Conservation (phyloP, 345 rosid species). For the Hibiscus syriacus region DNA sequence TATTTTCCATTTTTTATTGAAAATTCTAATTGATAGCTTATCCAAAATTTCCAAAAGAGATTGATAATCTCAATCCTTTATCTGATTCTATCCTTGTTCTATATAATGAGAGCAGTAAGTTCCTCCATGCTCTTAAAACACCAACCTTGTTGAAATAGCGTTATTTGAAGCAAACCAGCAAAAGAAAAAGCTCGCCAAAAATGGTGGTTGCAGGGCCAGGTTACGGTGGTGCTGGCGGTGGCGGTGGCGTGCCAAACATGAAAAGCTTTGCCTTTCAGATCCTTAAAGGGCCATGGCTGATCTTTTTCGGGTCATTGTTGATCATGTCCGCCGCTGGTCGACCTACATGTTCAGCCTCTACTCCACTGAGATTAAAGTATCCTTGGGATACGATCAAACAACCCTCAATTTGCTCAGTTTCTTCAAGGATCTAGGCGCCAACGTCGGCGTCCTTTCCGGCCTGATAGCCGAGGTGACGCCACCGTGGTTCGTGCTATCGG, state of each 20-base stretch:
- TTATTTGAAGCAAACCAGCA: not conserved
- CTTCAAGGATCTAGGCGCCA: constrained; percentile 57
- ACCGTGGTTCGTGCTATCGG: constrained; percentile 54
- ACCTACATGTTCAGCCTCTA: constrained; percentile 57
- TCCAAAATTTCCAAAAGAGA: not conserved
- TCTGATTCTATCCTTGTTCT: not conserved
- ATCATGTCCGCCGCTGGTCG: constrained; percentile 57
- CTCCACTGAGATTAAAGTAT: constrained; percentile 28
- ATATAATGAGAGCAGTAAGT: not conserved
- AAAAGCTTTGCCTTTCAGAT: constrained; percentile 2
- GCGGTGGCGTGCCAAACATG: not conserved
- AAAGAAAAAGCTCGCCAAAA: not conserved
- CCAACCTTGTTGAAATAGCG: not conserved
- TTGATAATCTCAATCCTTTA: not conserved
- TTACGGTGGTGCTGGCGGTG: not conserved
- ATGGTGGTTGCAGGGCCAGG: constrained; percentile 11
- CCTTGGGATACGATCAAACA: constrained; percentile 50
- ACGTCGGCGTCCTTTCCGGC: constrained; percentile 50
- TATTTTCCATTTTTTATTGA: no score
- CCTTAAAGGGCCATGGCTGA: constrained; percentile 45
- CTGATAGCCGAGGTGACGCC: constrained; percentile 59
- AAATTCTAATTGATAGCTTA: not conserved
- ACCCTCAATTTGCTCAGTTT: constrained; percentile 53
- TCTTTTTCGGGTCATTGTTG: constrained; percentile 45
- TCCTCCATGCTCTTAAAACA: not conserved